Conservation (phyloP, 345 rosid species). For the Anastatica hierochuntica region DNA sequence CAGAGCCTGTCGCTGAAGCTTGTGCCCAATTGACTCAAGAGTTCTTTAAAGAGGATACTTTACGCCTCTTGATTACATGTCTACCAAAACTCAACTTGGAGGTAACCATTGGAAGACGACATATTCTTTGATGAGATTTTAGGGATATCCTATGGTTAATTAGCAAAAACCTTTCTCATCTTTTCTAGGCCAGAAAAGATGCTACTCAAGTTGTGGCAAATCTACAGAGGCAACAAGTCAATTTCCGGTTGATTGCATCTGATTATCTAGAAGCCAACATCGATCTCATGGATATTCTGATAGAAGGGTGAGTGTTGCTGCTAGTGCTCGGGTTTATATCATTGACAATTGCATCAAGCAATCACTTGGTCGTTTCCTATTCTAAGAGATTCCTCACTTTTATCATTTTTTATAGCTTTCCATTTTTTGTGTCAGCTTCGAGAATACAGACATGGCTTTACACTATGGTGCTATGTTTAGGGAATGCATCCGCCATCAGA, state of each 20-base stretch:
- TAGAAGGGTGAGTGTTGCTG: constrained; percentile 65
- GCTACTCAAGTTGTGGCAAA: constrained; percentile 97
- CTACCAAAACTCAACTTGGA: constrained; percentile 80
- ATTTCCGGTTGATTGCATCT: constrained; percentile 75
- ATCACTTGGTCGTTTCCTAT: no score
- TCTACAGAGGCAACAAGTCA: constrained; percentile 94
- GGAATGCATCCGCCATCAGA: constrained; percentile 97
- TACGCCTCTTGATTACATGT: constrained; percentile 54
- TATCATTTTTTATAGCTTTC: constrained; percentile 3
- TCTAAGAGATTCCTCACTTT: no score
- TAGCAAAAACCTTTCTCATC: no score
- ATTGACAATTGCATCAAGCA: no score
- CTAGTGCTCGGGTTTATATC: background rate
- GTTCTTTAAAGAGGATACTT: constrained; percentile 73
- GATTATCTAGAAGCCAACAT: constrained; percentile 78
- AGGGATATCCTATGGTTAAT: no score
- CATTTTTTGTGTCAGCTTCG: constrained; percentile 43
- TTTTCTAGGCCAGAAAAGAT: constrained; percentile 77
- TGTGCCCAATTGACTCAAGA: constrained; percentile 88
- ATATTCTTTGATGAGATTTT: no score
- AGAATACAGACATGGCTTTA: constrained; percentile 76
- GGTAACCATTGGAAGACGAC: constrained; percentile 48
- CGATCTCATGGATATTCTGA: constrained; percentile 68
- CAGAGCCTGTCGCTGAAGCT: constrained; percentile 90
- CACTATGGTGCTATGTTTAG: constrained; percentile 97